Percentiles rank a stretch among this genome's conserved stretches.
These are phyloP conservation scores for Arthroderma sp. DNA, from an alignment of 2,329 filamentous ascomycete genomes.

Conservation along the genomic window DNA sequence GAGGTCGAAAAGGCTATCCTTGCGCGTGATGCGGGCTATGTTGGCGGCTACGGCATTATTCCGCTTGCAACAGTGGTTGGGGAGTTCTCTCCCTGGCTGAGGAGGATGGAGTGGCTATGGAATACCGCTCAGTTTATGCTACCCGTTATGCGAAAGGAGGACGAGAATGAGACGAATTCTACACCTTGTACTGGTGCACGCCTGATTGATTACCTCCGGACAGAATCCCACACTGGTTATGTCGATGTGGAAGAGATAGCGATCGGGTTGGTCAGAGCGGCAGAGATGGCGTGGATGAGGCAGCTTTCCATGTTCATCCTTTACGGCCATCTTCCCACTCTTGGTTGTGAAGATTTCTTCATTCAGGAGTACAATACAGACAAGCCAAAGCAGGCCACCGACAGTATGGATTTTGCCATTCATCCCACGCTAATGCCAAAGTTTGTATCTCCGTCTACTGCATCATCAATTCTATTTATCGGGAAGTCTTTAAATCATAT, in stretches of 20 bases:
- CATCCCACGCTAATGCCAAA: slow-evolving; percentile 54
- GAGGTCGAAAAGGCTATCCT: slow-evolving; percentile 72
- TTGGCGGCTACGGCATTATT: slow-evolving; percentile 87
- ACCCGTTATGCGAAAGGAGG: slow-evolving; percentile 23
- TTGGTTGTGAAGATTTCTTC: slow-evolving; percentile 78
- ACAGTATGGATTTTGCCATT: slow-evolving; percentile 44
- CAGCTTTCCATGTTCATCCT: slow-evolving; percentile 83
- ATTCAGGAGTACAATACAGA: slow-evolving; percentile 40
- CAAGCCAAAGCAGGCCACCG: slow-evolving; percentile 25
- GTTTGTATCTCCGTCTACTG: slow-evolving; percentile 63
- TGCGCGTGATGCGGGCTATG: slow-evolving; percentile 59
- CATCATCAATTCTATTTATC: slow-evolving; percentile 76
- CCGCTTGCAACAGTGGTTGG: slow-evolving; percentile 72
- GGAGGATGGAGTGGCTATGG: slow-evolving; percentile 77
- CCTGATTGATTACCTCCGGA: slow-evolving; percentile 63
- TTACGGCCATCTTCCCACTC: slow-evolving; percentile 68
- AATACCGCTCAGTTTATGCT: slow-evolving; percentile 57
- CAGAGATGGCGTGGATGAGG: slow-evolving; percentile 82
- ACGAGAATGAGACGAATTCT: slow-evolving; percentile 13
- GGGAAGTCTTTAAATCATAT: slow-evolving; percentile 82
- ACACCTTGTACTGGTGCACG: slow-evolving; percentile 51
- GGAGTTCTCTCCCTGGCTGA: slow-evolving; percentile 78
- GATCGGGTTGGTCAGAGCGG: slow-evolving; percentile 56
- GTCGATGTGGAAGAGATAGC: slow-evolving; percentile 69
- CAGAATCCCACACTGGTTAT: slow-evolving; percentile 76